These are phyloP conservation scores for Pterocarpus santalinus DNA, from an alignment of 306 rosid genomes.

Conservation along the genomic window DNA sequence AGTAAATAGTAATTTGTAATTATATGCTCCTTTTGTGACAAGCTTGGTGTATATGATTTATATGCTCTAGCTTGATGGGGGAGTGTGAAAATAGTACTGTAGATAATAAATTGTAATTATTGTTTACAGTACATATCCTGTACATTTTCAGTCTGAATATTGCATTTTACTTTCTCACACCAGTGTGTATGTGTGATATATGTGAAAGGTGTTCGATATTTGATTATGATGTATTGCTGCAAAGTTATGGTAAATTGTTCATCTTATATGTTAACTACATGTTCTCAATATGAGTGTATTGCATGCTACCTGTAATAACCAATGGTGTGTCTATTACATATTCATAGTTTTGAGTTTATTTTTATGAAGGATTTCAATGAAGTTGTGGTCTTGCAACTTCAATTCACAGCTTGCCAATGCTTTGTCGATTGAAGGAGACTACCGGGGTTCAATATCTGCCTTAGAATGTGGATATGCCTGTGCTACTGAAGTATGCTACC, in stretches of 20 bases:
- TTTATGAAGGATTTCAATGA: constrained; percentile 73
- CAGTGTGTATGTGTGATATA: constrained; percentile 32
- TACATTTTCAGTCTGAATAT: constrained; percentile 25
- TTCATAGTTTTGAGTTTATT: constrained; percentile 43
- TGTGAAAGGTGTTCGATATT: constrained; percentile 20
- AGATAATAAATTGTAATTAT: constrained; percentile 20
- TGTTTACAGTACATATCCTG: not conserved
- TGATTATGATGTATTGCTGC: constrained; percentile 33
- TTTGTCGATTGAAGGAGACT: constrained; percentile 88
- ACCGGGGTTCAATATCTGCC: constrained; percentile 76
- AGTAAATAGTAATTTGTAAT: not conserved
- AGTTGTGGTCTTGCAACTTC: constrained; percentile 96
- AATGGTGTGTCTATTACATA: not conserved
- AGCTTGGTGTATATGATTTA: constrained; percentile 23
- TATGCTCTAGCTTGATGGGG: not conserved
- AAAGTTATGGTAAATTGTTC: not conserved
- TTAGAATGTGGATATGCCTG: constrained; percentile 77
- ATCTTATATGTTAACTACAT: constrained; percentile 2
- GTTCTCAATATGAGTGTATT: not conserved
- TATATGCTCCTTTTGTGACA: constrained; percentile 11
- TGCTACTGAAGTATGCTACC: constrained; percentile 75
- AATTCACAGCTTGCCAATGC: constrained; percentile 98
- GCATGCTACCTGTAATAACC: constrained; percentile 1
- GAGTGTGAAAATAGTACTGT: constrained; percentile 10
- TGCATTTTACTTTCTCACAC: constrained; percentile 17